Base-by-base conservation (phyloP, 768 basidiomycete genomes). In the Russula griseocarnosa region DNA sequence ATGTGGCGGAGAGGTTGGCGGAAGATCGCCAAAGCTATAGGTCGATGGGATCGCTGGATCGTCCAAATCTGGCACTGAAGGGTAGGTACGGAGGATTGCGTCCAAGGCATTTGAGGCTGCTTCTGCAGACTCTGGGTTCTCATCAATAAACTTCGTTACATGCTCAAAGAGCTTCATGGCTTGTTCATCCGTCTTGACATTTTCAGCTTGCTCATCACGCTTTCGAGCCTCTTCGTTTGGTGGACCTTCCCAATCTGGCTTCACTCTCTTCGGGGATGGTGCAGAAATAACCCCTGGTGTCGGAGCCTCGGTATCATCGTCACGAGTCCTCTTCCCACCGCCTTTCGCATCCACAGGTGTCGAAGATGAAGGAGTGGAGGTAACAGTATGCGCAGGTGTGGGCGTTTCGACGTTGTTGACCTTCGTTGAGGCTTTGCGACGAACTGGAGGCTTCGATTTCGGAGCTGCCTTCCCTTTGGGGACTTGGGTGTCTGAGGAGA, bases 251-350 rank as follows among this genome's bases (percentile, higher is more conserved):
- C 85, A 89, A 59, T 91, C 87, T 24, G 81, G 83, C 78, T 87
- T 88, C 55, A 75, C 71, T 53, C 86, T 83, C 75, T 91, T 91
- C 16, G 89, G 86, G 7, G 88, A 85, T 8, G 87, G 87, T 8
- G 82, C 83, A 60, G 84, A 82, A 66, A 78, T 2, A 24, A 61
- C n/a, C 36, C 53, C 42, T 57, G 54, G 63, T 7, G 62, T 42
- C 30, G 52, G 47, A 13, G 53, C 55, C 1, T 68, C 53, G 32
- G 18, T 22, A 24, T 76, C 72, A 18, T 86, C 87, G 30, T 86
- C 86, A 28, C 84, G 83, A 14, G 80, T 78, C 24, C 82, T 72
- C 82, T 88, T 72, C 8, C 38, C n/a, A n/a, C 72, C 62, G 6
- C 63, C 50, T 52, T 71, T 67, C 16, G 69, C 28, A 36, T 72